Evolutionary conservation across 352 stramenopile species (phyloP).

Genomic region (Phytophthora rubi): DNA sequence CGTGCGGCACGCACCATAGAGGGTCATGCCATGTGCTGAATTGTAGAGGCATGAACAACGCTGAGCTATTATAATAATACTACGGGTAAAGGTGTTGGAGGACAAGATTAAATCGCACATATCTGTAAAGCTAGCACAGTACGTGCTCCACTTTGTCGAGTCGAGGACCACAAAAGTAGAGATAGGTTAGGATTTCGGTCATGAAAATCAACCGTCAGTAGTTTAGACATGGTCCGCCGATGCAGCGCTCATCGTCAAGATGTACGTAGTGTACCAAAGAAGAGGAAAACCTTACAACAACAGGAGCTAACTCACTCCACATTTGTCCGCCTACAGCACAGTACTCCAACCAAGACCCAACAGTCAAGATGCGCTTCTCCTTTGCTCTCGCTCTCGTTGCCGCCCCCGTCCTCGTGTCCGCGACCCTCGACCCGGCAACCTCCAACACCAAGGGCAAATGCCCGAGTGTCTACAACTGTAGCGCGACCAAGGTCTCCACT

Average conservation of each 20-base stretch:
- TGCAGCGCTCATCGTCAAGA: neutral
- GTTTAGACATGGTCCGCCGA: neutral
- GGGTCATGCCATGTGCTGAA: neutral
- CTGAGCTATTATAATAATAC: neutral
- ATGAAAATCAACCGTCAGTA: neutral
- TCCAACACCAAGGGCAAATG: slow-evolving; percentile 29
- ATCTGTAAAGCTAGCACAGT: neutral
- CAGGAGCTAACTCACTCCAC: neutral
- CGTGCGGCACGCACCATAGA: neutral
- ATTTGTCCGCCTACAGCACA: neutral
- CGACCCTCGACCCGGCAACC: slow-evolving; percentile 20
- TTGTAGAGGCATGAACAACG: neutral
- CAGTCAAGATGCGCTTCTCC: slow-evolving; percentile 15
- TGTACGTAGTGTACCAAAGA: neutral
- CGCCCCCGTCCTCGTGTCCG: slow-evolving; percentile 17
- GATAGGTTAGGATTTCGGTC: neutral
- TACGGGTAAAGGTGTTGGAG: neutral
- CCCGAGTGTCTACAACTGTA: slow-evolving; percentile 20
- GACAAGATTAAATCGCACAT: neutral
- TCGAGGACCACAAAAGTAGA: neutral
- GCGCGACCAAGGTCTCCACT: slow-evolving; percentile 18
- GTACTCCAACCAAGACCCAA: neutral
- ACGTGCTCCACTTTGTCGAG: neutral
- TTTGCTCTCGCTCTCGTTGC: slow-evolving; percentile 17
- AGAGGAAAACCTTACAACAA: too few relatives aligned